These are phyloP conservation scores for Sclerotinia nivalis DNA, from an alignment of 2,329 filamentous ascomycete species.

Conservation along the genomic window DNA sequence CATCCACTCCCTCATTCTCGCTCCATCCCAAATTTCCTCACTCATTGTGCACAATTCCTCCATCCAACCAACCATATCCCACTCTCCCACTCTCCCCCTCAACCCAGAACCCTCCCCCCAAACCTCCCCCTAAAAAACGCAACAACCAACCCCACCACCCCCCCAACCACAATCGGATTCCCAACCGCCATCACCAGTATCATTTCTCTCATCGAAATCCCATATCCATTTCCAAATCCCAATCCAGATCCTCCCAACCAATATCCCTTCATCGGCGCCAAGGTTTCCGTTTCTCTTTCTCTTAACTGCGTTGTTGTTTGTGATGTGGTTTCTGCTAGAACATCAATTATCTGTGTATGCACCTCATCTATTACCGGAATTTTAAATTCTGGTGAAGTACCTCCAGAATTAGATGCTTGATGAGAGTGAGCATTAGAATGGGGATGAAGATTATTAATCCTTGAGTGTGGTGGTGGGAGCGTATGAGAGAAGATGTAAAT, in stretches of 20 bases:
- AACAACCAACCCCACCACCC: not conserved
- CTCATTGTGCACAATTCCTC: not conserved
- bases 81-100: not conserved
- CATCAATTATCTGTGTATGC: not conserved
- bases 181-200: not conserved
- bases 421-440: not conserved
- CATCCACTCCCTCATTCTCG: too few species aligned
- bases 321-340: not conserved
- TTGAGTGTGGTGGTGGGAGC: not conserved
- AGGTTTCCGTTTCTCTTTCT: too few species aligned
- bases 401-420: not conserved
- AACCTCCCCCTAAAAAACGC: not conserved
- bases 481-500: slow-evolving; percentile 11
- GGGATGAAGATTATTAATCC: not conserved
- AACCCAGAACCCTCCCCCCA: not conserved
- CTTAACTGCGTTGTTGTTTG: too few species aligned
- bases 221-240: not conserved
- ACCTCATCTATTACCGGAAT: not conserved
- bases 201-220: not conserved
- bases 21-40: not conserved
- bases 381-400: not conserved
- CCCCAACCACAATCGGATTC: not conserved
- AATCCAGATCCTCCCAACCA: not conserved
- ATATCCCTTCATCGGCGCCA: not conserved
- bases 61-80: not conserved